Conservation (phyloP, 208 protist species). For the Acanthamoeba sp. region DNA sequence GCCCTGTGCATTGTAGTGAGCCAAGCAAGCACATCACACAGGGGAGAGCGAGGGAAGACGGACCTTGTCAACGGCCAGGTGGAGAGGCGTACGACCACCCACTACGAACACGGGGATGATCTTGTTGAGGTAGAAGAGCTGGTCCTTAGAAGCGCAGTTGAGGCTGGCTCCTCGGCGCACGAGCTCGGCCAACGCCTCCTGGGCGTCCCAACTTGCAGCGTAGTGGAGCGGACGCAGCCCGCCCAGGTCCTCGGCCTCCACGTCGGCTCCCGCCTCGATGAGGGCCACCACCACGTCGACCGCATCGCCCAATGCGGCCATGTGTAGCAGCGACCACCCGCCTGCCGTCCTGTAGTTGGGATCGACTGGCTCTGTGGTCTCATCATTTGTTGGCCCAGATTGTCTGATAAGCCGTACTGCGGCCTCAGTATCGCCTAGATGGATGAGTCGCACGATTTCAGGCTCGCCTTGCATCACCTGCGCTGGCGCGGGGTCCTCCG, state of each 20-base stretch:
- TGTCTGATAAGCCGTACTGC: background rate
- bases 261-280: background rate
- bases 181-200: background rate
- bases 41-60: background rate
- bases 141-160: background rate
- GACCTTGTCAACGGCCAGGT: slow-evolving; percentile 54
- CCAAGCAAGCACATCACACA: background rate
- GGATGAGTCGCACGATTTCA: slow-evolving; percentile 5
- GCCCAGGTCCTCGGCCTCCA: background rate
- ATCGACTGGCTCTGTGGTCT: background rate
- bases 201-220: slow-evolving; percentile 48
- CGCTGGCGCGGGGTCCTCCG: background rate
- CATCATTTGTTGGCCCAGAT: background rate
- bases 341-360: slow-evolving; percentile 33
- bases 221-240: slow-evolving; percentile 53
- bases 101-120: slow-evolving; percentile 67
- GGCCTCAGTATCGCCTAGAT: background rate
- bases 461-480: slow-evolving; percentile 20
- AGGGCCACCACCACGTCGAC: background rate
- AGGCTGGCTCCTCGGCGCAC: slow-evolving; percentile 17
- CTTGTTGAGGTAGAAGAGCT: slow-evolving; percentile 69
- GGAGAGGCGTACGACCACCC: slow-evolving; percentile 44
- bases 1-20: slow-evolving; percentile 17
- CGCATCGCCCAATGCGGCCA: slow-evolving; percentile 47
- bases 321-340: slow-evolving; percentile 58